Evolutionary conservation across 352 stramenopile genomes (phyloP), one percentile per base, ranked within the genome.

Genomic region (Plasmopara halstedii): DNA sequence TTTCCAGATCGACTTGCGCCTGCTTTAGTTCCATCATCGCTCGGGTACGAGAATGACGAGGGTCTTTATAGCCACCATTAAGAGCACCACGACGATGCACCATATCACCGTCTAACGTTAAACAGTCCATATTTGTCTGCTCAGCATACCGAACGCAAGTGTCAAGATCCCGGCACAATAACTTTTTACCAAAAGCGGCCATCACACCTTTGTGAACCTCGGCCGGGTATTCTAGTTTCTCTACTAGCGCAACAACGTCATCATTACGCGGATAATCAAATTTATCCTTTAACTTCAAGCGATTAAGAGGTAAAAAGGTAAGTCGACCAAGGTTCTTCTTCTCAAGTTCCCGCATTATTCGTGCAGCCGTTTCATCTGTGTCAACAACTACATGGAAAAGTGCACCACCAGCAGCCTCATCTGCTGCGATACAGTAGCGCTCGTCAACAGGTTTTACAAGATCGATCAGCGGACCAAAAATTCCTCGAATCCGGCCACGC

Each of bases 361-460:
- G 56, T 10, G 94, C 80, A 2, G 96, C 96, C 13, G 95, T 98
- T 37, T 95, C 92, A 57, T 99, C 96, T 2, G 86, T 97, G 65
- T 99, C 95, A 17, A 99, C 97, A 40, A 99, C 95, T 13, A 99
- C 93, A 59, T 99, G 95, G 66, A 99, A 99, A 18, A 99, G 81
- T 33, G 83, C 78, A 25, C 93, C 95, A 7, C 96, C 92, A 4
- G 95, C 96, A 29, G 96, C 94, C 45, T 98, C 92, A 59, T 99
- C 96, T 1, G 97, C 74, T 21, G 94, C 95, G 11, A 86, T 97
- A 45, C 87, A 94, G 57, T 98, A 99, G 21, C 83, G 77, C 22
- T 95, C 76, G 22, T 90, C 82, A 0, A 81, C 64, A 21, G 82
- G 83, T 43, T 74, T 71, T 29, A 99, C 84, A 26, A 99, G 92